Evolutionary conservation across 1,139 yeast species (phyloP).

Genomic region (Taiozyma sp.): DNA sequence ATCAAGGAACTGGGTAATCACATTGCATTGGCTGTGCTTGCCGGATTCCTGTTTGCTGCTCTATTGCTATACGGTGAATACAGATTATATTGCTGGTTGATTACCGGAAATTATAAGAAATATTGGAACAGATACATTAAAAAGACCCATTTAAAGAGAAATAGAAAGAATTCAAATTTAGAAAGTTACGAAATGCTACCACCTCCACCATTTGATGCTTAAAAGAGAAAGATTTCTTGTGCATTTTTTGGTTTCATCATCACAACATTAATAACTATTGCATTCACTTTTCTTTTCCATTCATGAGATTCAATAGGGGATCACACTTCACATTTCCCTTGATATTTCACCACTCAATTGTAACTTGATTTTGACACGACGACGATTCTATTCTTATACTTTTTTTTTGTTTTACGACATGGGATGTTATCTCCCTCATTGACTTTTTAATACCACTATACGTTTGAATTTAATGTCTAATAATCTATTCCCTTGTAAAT

Average conservation of each 20-base stretch:
- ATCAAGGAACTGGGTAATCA: conserved; percentile 69
- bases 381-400: too few species aligned
- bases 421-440: background rate
- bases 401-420: background rate
- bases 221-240: background rate
- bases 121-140: conserved; percentile 13
- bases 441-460: background rate
- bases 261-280: too few species aligned
- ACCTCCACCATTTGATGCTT: conserved; percentile 1
- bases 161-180: conserved; percentile 24
- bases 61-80: conserved; percentile 58
- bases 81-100: conserved; percentile 45
- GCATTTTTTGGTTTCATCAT: background rate
- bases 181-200: conserved; percentile 16
- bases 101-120: conserved; percentile 19
- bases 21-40: conserved; percentile 61
- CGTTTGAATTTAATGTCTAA: too few species aligned
- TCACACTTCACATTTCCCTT: too few species aligned
- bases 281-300: too few species aligned
- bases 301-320: too few species aligned
- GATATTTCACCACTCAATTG: too few species aligned
- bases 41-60: conserved; percentile 60
- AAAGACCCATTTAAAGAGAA: conserved; percentile 18
- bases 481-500: too few species aligned
- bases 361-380: too few species aligned